A percentile compares a stretch with the other conserved stretches of the same genome.
Evolutionary conservation across 306 rosid species (phyloP).

Genomic region (Vachellia collinsii): DNA sequence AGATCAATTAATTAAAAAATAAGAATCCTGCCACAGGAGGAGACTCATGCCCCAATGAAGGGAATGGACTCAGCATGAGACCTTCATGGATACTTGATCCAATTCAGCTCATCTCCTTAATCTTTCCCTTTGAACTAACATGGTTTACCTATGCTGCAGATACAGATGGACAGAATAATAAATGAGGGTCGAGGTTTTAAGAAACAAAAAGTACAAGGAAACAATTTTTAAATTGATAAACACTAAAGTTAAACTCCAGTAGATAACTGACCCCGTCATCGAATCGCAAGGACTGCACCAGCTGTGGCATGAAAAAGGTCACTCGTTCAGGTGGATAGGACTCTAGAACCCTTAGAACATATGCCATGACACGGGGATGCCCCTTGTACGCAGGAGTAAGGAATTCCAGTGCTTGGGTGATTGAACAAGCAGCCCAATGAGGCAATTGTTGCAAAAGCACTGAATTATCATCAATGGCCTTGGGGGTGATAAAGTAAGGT

Average conservation of each 20-base stretch:
- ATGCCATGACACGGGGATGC: constrained; percentile 98
- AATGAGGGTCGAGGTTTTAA: constrained; percentile 20
- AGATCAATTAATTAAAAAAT: background rate
- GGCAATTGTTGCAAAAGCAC: constrained; percentile 93
- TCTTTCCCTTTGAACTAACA: constrained; percentile 6
- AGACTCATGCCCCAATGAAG: background rate
- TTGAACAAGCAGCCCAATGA: constrained; percentile 99
- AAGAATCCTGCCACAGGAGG: constrained; percentile 12
- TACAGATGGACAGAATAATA: constrained; percentile 24
- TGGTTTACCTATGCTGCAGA: constrained; percentile 23
- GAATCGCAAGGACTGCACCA: constrained; percentile 93
- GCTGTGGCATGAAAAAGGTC: constrained; percentile 97
- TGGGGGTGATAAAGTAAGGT: constrained; percentile 93
- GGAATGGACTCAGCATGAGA: background rate
- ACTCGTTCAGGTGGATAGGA: constrained; percentile 96
- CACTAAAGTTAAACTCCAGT: constrained; percentile 30
- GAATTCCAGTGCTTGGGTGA: constrained; percentile 95
- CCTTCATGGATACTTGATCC: background rate
- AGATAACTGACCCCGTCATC: constrained; percentile 84
- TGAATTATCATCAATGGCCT: constrained; percentile 91
- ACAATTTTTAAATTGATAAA: constrained; percentile 23
- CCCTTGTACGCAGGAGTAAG: constrained; percentile 95
- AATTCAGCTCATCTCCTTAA: background rate
- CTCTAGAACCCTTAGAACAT: constrained; percentile 92
- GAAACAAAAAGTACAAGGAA: constrained; percentile 25